Evolutionary conservation across 306 rosid genomes (phyloP).

Genomic region (Prunus kanzakura): DNA sequence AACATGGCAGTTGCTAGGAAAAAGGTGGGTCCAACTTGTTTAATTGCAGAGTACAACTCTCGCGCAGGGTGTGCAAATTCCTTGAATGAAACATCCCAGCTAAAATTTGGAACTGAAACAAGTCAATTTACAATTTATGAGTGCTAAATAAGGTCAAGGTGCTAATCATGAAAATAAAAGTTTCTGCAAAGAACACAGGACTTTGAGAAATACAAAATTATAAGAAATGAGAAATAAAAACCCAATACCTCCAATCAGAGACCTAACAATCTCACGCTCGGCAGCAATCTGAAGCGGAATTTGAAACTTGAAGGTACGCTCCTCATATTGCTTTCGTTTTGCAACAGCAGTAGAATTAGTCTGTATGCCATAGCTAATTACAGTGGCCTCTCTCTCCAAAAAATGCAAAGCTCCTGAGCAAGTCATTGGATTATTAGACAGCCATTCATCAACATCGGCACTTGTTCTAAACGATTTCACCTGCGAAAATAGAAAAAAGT

Average conservation of each 20-base stretch:
- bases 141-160: not conserved
- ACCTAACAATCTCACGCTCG: slow-evolving; percentile 82
- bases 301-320: slow-evolving; percentile 57
- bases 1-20: slow-evolving; percentile 84
- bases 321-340: slow-evolving; percentile 49
- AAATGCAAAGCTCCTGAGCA: slow-evolving; percentile 75
- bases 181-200: not conserved
- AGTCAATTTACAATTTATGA: not conserved
- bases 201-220: not conserved
- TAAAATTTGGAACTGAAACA: slow-evolving; percentile 51
- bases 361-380: slow-evolving; percentile 70
- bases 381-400: slow-evolving; percentile 33
- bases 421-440: slow-evolving; percentile 52
- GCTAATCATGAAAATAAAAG: not conserved
- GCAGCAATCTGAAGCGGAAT: slow-evolving; percentile 80
- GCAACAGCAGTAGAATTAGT: slow-evolving; percentile 57
- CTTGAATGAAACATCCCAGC: slow-evolving; percentile 59
- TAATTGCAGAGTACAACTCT: slow-evolving; percentile 36
- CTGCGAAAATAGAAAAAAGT: slow-evolving; percentile 25
- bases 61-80: slow-evolving; percentile 68
- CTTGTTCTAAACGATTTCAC: slow-evolving; percentile 50
- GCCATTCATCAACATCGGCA: slow-evolving; percentile 65
- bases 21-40: slow-evolving; percentile 52
- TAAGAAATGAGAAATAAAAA: not conserved
- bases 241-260: slow-evolving; percentile 66